Base-by-base conservation (phyloP, 768 basidiomycete genomes). In the Suillus discolor region DNA sequence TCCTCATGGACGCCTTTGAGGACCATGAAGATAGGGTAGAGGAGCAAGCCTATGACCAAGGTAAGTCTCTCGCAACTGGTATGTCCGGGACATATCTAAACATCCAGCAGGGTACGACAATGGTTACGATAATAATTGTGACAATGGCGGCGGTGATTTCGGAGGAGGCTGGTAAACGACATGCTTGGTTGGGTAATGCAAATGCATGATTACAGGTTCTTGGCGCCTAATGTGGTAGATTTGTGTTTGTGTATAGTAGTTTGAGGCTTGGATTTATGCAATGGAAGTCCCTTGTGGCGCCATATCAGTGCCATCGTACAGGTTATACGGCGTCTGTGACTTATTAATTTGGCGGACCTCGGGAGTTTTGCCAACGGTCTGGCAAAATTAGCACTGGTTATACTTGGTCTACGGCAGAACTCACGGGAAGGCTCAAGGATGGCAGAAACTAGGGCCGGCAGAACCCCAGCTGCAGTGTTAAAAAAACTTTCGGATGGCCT, bases 1-100 rank as follows among this genome's bases (percentile, higher is more conserved):
- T 91, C 53, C 70, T 91, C 45, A 83, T 71, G 42, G 80, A 87
- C 54, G 85, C 83, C 0, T 66, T 87, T 38, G 87, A 87, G 54
- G 74, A 76, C 65, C 77, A 82, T 57, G 59, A 82, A 39, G 79
- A 80, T 0, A 18, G 49, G 20, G 77, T 74, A 45, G 73, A 75
- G 53, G 67, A 78, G 8, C 31, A 71, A 2, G 80, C 73, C 0
- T 83, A 71, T 57, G 70, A 83, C 0, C 67, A 79, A 41, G 82
- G 83, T 78, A n/a, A 13, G 34, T 36, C 20, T 18, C 28, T 55
- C 18, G 25, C 9, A 34, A 31, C 6, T n/a, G 1, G 54, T n/a
- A 6, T 54, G 8, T 18, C 20, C 12, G 1, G 20, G 12, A 36
- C 34, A n/a, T n/a, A 2, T 20, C 34, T 36, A n/a, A 55, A 36